Evolutionary conservation across 176 grass and related monocot genomes (phyloP).

Genomic region (Alloteropsis semialata): DNA sequence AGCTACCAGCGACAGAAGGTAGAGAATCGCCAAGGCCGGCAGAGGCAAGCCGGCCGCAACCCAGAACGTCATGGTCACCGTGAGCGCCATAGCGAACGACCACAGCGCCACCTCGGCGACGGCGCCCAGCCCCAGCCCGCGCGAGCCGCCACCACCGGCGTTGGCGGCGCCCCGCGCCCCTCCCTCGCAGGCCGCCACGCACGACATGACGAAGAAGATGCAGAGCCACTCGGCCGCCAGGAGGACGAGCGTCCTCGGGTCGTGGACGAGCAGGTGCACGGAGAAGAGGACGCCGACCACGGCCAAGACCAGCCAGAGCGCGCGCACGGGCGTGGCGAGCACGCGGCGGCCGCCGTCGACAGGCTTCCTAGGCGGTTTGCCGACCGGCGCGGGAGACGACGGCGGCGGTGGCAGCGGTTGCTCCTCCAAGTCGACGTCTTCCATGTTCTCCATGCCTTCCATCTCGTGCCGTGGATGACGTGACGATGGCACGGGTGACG

Average conservation of each 20-base stretch:
- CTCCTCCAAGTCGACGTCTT: conserved; percentile 33
- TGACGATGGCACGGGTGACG: neutral
- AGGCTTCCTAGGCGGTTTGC: neutral
- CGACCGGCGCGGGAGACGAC: neutral
- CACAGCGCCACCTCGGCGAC: conserved; percentile 14
- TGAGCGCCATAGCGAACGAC: conserved; percentile 29
- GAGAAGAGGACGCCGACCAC: conserved; percentile 27
- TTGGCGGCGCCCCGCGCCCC: neutral
- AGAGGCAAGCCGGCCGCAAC: neutral
- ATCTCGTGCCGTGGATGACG: no score
- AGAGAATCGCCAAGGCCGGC: neutral
- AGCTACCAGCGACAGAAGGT: conserved; percentile 8
- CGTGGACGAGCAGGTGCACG: conserved; percentile 19
- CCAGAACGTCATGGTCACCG: conserved; percentile 36
- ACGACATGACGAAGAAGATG: conserved; percentile 37
- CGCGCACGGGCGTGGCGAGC: neutral
- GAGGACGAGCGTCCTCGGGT: conserved; percentile 9
- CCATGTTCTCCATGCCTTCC: conserved; percentile 7
- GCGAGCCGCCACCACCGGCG: no score
- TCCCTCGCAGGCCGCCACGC: conserved; percentile 17
- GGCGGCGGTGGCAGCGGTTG: neutral
- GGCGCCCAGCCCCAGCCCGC: neutral
- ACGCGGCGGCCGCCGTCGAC: neutral
- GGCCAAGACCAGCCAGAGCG: conserved; percentile 4
- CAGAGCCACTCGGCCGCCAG: conserved; percentile 23